Evolutionary conservation across 2,329 filamentous ascomycete genomes (phyloP).

Genomic region (Claviceps arundinis): DNA sequence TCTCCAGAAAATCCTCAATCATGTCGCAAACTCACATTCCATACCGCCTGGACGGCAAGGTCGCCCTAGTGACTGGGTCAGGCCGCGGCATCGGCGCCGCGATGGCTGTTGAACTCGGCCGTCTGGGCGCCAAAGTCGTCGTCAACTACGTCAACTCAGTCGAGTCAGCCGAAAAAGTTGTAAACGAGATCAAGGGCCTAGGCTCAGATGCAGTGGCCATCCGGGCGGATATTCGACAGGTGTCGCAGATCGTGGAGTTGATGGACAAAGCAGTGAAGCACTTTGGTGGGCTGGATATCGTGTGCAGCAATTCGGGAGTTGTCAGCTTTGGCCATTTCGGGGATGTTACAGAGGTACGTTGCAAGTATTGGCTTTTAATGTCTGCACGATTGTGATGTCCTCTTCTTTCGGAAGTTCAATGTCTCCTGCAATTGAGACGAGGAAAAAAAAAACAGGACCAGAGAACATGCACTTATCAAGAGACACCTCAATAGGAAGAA

Average conservation of each 20-base stretch:
- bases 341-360: not conserved
- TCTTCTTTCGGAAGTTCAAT: no score
- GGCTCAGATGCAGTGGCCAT: slow-evolving; percentile 50
- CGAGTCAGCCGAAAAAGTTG: slow-evolving; percentile 42
- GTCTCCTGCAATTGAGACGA: not conserved
- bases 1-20: not conserved
- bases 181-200: slow-evolving; percentile 37
- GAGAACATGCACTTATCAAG: not conserved
- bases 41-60: slow-evolving; percentile 13
- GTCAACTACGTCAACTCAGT: slow-evolving; percentile 47
- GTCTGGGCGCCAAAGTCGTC: slow-evolving; percentile 42
- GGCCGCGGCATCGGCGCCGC: slow-evolving; percentile 46
- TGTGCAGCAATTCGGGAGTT: slow-evolving; percentile 52
- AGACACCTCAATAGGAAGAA: slow-evolving; percentile 37
- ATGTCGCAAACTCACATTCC: not conserved
- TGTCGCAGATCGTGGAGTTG: slow-evolving; percentile 47
- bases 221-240: slow-evolving; percentile 54
- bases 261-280: slow-evolving; percentile 49
- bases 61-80: slow-evolving; percentile 24
- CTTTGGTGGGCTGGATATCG: slow-evolving; percentile 57
- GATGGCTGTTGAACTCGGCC: slow-evolving; percentile 44
- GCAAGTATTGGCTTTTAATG: not conserved
- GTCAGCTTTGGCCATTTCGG: not conserved
- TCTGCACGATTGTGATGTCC: not conserved
- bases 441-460: not conserved